phyloP scores from a whole-genome alignment of 768 basidiomycete species.

The Boletus coccyginus region DNA sequence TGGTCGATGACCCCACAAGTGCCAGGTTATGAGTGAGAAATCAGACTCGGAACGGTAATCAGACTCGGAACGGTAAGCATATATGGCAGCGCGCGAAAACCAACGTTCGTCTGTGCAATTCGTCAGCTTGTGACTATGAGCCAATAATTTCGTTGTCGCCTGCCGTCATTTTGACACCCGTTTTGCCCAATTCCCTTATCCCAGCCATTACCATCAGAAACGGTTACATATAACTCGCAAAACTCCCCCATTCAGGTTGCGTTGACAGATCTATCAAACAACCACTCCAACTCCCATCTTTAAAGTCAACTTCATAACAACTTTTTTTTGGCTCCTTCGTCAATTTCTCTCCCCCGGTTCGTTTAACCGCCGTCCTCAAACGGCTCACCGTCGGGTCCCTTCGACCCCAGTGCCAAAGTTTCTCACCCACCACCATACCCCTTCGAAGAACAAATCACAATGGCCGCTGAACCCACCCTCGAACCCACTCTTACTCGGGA shows the following conservation, averaged over 20 bases:
- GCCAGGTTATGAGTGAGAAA: slow-evolving; percentile 8
- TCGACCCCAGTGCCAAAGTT: slow-evolving; percentile 1
- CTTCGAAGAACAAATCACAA: slow-evolving; percentile 5
- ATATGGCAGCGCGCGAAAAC: slow-evolving; percentile 15
- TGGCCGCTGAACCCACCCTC: slow-evolving; percentile 20
- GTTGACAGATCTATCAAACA: slow-evolving; percentile 1
- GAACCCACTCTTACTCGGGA: slow-evolving; percentile 4
- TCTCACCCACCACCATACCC: slow-evolving; percentile 4
- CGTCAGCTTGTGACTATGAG: slow-evolving; percentile 15
- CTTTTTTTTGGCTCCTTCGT: background rate
- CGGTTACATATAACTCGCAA: slow-evolving; percentile 8
- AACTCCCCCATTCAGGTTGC: slow-evolving; percentile 1
- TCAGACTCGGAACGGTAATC: background rate
- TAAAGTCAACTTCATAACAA: background rate
- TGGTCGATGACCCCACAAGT: background rate
- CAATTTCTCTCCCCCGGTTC: slow-evolving; percentile 7
- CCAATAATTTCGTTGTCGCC: slow-evolving; percentile 5
- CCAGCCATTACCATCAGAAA: background rate
- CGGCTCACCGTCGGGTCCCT: background rate
- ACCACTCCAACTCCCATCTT: background rate
- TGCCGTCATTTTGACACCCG: slow-evolving; percentile 17
- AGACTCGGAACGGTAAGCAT: background rate
- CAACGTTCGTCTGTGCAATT: slow-evolving; percentile 30
- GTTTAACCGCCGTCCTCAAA: slow-evolving; percentile 10
- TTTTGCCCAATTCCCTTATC: background rate